Conservation (phyloP, 139 green algal species). For the Coccomyxa sp. region DNA sequence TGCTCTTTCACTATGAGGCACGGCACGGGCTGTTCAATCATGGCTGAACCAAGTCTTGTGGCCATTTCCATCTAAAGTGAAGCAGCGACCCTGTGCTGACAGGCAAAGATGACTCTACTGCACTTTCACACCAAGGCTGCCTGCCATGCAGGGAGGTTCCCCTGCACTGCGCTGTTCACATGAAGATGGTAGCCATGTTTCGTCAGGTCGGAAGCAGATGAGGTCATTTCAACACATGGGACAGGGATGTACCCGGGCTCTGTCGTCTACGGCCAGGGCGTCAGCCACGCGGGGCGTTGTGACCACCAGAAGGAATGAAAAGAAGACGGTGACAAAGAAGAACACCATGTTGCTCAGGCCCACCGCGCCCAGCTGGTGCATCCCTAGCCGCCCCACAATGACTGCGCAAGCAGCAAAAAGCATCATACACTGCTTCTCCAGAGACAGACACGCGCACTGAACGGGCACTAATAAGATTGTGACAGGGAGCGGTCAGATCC, state of each 20-base stretch:
- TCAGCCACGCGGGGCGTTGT: constrained; percentile 53
- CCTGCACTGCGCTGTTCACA: too few relatives aligned
- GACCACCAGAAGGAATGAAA: constrained; percentile 61
- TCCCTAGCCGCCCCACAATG: constrained; percentile 52
- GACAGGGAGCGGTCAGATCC: not conserved
- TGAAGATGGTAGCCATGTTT: not conserved
- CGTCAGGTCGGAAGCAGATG: not conserved
- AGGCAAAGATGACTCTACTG: too few relatives aligned
- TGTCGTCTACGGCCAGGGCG: constrained; percentile 36
- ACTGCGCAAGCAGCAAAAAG: constrained; percentile 27
- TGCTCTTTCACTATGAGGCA: too few relatives aligned
- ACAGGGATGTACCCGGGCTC: constrained; percentile 7
- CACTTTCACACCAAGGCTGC: too few relatives aligned
- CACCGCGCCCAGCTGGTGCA: constrained; percentile 50
- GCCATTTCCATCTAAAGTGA: too few relatives aligned
- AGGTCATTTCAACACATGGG: not conserved
- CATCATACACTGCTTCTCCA: not conserved
- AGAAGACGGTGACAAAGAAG: constrained; percentile 52
- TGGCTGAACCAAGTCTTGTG: too few relatives aligned
- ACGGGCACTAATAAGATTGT: not conserved
- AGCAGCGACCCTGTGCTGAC: too few relatives aligned
- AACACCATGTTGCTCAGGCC: constrained; percentile 46
- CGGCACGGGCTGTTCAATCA: too few relatives aligned
- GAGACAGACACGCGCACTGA: not conserved
- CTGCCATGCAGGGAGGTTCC: too few relatives aligned